Conservation (phyloP, 306 rosid genomes). For the Coriaria nepalensis region DNA sequence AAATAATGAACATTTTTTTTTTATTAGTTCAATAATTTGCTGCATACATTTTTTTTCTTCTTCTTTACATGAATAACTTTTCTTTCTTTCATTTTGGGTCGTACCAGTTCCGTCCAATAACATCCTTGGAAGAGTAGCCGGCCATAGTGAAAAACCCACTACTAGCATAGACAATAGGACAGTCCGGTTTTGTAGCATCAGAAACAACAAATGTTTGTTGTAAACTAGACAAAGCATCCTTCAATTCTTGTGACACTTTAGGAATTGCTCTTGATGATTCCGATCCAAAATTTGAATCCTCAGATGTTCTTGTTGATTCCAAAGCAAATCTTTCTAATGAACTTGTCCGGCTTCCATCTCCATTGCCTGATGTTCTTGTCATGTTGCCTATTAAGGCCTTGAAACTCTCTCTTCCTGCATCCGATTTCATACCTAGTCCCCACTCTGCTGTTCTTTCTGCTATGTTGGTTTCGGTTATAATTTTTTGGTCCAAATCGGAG, state of each 20-base stretch:
- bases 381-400: constrained; percentile 10
- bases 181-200: constrained; percentile 89
- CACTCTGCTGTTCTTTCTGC: constrained; percentile 62
- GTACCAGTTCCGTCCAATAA: constrained; percentile 87
- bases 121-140: constrained; percentile 75
- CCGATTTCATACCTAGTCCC: constrained; percentile 58
- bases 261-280: constrained; percentile 36
- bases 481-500: not conserved
- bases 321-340: constrained; percentile 30
- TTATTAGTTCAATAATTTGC: no score
- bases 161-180: constrained; percentile 87
- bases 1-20: not conserved
- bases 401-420: constrained; percentile 19
- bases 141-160: constrained; percentile 83
- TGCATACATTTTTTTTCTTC: no score
- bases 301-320: constrained; percentile 35
- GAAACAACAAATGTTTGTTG: constrained; percentile 97
- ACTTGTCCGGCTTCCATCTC: constrained; percentile 18
- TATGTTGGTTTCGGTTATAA: constrained; percentile 34
- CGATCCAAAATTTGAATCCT: constrained; percentile 29
- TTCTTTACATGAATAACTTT: no score
- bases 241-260: constrained; percentile 70
- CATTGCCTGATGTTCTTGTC: constrained; percentile 23
- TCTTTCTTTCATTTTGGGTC: not conserved
- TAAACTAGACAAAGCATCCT: constrained; percentile 54